Evolutionary conservation across 73 alveolate species (phyloP), one percentile per base, ranked within the genome.

Genomic region (Blepharisma japonicum): DNA sequence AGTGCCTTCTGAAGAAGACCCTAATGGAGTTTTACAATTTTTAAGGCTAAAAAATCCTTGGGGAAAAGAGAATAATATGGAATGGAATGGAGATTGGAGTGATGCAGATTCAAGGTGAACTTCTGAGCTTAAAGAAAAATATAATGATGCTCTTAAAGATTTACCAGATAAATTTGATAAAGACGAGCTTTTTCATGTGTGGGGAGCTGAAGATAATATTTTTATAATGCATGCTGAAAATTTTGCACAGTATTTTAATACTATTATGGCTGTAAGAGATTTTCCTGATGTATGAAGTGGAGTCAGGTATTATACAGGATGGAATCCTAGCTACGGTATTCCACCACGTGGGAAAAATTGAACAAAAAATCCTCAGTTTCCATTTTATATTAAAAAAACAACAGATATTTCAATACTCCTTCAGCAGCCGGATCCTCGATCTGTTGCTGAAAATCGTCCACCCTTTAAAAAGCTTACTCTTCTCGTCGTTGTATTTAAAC

Each of bases 1-100:
- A 79, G 86, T 97, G 11, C 56, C 80, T n/a, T 72, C 2, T 80
- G 76, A 9, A 14, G 23, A n/a, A 14, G 80, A 61, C 23, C 74
- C 74, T 61, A 25, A n/a, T 14, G 79, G 82, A 14, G 83, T 88
- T 55, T 87, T 90, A 68, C 81, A 87, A 74, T 70, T 97, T 39
- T 83, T 97, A 55, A 86, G 98, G 71, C 81, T 97, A 25, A 94
- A 98, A 79, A 97, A 97, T 87, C 99, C 99, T 5, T 97, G 99
- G 99, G 99, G 99, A 46, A 89, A 90, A 68, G 92, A 70, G 25
- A 70, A 70, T 70, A 47, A 39, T n/a, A 39, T 70, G 80, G 80
- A 70, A 45, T 70, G 80, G 80, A 45, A 70, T 45, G 80, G 80
- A 14, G 61, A 70, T 3, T 70, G 80, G 66, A 9, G 61, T 5